These are phyloP conservation scores for Metschnikowia borealis DNA, from an alignment of 805 yeast species.

Conservation along the genomic window DNA sequence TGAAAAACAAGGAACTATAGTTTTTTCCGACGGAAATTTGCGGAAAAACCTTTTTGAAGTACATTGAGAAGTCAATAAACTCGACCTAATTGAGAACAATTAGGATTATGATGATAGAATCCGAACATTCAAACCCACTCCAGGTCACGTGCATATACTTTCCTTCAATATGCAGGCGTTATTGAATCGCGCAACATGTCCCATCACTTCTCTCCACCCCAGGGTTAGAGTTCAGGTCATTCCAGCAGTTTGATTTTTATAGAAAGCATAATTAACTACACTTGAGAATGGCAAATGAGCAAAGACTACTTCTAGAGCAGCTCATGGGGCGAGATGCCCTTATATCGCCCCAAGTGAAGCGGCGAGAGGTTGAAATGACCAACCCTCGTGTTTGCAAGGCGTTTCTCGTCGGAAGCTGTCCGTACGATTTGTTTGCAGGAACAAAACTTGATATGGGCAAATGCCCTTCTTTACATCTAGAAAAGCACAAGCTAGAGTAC, in stretches of 20 bases:
- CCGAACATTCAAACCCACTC: no score
- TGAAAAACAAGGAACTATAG: no score
- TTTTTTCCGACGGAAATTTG: no score
- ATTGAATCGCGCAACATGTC: no score
- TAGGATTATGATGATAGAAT: no score
- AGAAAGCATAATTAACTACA: not conserved
- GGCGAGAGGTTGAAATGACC: slow-evolving; percentile 40
- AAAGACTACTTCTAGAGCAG: slow-evolving; percentile 70
- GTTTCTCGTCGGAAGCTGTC: slow-evolving; percentile 81
- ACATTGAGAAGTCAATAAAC: no score
- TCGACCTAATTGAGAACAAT: no score
- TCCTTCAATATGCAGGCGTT: no score
- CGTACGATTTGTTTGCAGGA: slow-evolving; percentile 75
- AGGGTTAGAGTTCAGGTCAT: no score
- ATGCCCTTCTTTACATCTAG: slow-evolving; percentile 73
- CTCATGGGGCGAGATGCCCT: slow-evolving; percentile 67
- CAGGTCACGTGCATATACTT: no score
- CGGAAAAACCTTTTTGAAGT: no score
- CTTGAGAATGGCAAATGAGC: slow-evolving; percentile 59
- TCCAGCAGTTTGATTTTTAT: not conserved
- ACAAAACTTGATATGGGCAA: slow-evolving; percentile 81
- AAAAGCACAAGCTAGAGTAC: slow-evolving; percentile 69
- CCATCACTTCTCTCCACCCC: no score
- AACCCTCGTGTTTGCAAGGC: slow-evolving; percentile 64
- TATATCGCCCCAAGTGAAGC: slow-evolving; percentile 28